These are phyloP conservation scores for Pythium volutum DNA, from an alignment of 352 stramenopile genomes.

Conservation along the genomic window DNA sequence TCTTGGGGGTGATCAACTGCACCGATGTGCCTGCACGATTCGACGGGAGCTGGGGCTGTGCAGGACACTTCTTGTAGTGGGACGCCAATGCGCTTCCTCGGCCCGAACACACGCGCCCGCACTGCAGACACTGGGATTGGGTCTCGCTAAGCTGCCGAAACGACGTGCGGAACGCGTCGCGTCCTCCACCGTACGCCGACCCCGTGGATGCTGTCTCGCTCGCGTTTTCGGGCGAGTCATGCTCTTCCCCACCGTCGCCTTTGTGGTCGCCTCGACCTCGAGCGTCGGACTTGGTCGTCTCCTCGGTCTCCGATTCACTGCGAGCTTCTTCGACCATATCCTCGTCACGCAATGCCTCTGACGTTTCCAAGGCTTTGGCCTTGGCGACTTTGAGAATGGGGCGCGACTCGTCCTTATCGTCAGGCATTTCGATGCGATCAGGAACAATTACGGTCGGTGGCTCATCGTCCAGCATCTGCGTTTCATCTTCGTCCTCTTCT, in stretches of 20 bases:
- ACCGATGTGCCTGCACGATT: not conserved
- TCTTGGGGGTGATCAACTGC: slow-evolving; percentile 19
- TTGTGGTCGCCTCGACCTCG: not conserved
- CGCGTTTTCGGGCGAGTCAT: not conserved
- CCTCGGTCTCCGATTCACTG: not conserved
- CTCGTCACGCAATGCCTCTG: not conserved
- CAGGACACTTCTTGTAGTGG: slow-evolving; percentile 15
- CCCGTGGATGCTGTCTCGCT: slow-evolving; percentile 9
- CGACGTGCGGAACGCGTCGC: not conserved
- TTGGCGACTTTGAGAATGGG: slow-evolving; percentile 4
- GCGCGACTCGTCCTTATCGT: not conserved
- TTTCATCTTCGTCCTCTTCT: slow-evolving; percentile 15
- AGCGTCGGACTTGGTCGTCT: not conserved
- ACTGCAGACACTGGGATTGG: slow-evolving; percentile 16
- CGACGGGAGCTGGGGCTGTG: not conserved
- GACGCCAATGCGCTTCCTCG: not conserved
- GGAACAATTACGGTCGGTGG: not conserved
- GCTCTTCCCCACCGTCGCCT: not conserved
- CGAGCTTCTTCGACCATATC: not conserved
- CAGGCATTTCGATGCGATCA: slow-evolving; percentile 13
- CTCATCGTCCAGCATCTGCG: slow-evolving; percentile 15
- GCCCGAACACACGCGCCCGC: slow-evolving; percentile 6
- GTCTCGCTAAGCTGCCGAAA: slow-evolving; percentile 2
- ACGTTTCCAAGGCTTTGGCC: not conserved
- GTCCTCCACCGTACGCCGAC: not conserved